Percentiles rank a stretch among this genome's conserved stretches.
phyloP scores from a whole-genome alignment of 2,329 filamentous ascomycete genomes.

The Calonectria crousiana region DNA sequence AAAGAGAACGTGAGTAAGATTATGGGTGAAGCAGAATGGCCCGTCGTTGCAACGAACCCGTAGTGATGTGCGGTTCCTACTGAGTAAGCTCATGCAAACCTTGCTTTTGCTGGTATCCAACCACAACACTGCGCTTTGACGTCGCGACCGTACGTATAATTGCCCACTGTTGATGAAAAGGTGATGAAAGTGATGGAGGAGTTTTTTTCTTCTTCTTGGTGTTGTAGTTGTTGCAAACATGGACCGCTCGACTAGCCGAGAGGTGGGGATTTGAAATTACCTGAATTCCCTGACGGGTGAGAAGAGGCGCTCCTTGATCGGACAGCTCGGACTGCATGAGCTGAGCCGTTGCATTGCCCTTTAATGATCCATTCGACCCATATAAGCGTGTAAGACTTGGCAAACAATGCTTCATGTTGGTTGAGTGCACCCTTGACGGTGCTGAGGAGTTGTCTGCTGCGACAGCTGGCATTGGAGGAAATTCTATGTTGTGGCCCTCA shows the following conservation, averaged over 20 bases:
- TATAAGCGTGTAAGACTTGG: background rate
- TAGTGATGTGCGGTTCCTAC: background rate
- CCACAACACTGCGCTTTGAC: background rate
- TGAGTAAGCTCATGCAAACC: background rate
- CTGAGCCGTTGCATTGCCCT: background rate
- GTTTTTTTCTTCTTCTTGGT: background rate
- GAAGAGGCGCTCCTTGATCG: background rate
- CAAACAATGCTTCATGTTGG: background rate
- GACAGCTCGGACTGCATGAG: background rate
- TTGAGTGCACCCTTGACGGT: background rate
- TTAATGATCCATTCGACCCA: background rate
- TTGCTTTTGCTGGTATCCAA: background rate
- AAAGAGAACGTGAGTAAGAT: background rate
- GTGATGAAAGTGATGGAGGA: background rate
- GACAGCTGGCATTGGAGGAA: background rate
- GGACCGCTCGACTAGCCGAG: background rate
- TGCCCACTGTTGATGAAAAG: background rate
- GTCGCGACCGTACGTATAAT: background rate
- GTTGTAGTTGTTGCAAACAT: background rate
- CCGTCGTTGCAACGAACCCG: background rate
- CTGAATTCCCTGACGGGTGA: background rate
- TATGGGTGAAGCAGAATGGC: background rate
- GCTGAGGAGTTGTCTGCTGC: background rate
- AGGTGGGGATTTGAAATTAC: background rate
- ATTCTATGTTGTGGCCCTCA: background rate